phyloP scores from a whole-genome alignment of 2,329 filamentous ascomycete genomes.

The Alternaria arborescens region DNA sequence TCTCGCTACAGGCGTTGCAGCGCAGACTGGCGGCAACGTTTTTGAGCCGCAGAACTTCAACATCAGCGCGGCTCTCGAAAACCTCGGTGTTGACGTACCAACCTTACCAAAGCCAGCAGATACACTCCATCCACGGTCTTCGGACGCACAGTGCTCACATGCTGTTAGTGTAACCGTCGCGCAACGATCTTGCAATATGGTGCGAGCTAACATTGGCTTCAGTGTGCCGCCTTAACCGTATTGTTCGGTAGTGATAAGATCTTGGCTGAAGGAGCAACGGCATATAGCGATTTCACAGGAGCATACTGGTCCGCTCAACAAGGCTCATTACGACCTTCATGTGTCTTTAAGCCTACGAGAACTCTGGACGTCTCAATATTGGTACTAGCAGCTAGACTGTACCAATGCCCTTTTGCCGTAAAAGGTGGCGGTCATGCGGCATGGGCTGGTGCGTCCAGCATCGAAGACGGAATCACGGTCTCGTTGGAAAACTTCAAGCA shows the following conservation, averaged over 20 bases:
- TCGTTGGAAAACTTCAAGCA: slow-evolving; percentile 48
- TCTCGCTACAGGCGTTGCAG: neutral
- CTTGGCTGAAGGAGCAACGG: slow-evolving; percentile 1
- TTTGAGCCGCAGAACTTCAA: slow-evolving; percentile 15
- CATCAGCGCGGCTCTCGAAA: slow-evolving; percentile 4
- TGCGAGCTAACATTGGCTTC: neutral
- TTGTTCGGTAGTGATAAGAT: slow-evolving; percentile 25
- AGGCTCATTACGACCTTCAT: slow-evolving; percentile 26
- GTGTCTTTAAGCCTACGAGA: slow-evolving; percentile 30
- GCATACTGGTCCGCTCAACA: slow-evolving; percentile 40
- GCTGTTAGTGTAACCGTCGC: neutral
- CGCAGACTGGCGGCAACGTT: neutral
- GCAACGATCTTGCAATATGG: neutral
- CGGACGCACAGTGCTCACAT: neutral
- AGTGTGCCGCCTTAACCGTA: slow-evolving; percentile 27
- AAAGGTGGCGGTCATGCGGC: slow-evolving; percentile 55
- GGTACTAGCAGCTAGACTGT: slow-evolving; percentile 22
- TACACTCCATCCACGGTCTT: neutral
- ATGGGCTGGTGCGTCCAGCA: slow-evolving; percentile 52
- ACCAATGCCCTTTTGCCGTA: slow-evolving; percentile 51
- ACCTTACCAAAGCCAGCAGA: neutral
- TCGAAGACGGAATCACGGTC: slow-evolving; percentile 55
- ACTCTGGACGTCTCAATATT: slow-evolving; percentile 21
- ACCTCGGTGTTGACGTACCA: slow-evolving; percentile 3
- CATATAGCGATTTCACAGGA: slow-evolving; percentile 16